Base-by-base conservation (phyloP, 1,139 yeast genomes). In the Kazachstania sp. region DNA sequence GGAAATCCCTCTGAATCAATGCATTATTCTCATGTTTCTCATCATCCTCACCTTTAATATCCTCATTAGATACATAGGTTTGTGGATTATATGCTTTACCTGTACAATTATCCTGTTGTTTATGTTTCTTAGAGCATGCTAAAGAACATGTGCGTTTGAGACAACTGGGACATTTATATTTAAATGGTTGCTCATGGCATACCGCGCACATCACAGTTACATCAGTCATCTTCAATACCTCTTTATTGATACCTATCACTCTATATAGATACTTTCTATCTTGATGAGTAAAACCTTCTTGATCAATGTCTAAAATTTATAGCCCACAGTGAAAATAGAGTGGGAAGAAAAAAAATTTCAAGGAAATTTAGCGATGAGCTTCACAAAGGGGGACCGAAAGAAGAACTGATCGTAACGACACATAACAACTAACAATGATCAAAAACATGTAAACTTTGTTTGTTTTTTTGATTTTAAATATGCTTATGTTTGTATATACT, bases 141-240 rank as follows among this genome's bases (percentile, higher is more conserved):
- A 85, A 62, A 0, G 86, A 79, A 63, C 97, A 90, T 0, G 94
- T 83, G 49, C 69, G 72, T 15, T 70, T 63, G 8, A 68, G 69
- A 61, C 97, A 90, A 11, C 84, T 82, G 0, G 97, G 97, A 63
- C 97, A 90, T n/a, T 75, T 80, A 63, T 90, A 90, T 59, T 81
- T 85, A 49, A 72, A 65, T 19, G 61, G 64, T 20, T 69, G 64
- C 20, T 59, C 57, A 9, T 70, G 69, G 55, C 92, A 83, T 30
- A 81, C 70, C 41, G 71, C 71, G 58, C 87, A 82, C 36, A 60
- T 36, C 8, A 23, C 28, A n/a, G 43, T 35, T 36, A 19, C 42
- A 52, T 28, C 31, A 5, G 16, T 16, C 34, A 26, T 28, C 19
- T 2, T 29, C 15, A 11, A 26, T 9, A 2, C 18, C 28, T 23